phyloP scores from a whole-genome alignment of 106 monocot genomes.

The Dendrobium catenatum region DNA sequence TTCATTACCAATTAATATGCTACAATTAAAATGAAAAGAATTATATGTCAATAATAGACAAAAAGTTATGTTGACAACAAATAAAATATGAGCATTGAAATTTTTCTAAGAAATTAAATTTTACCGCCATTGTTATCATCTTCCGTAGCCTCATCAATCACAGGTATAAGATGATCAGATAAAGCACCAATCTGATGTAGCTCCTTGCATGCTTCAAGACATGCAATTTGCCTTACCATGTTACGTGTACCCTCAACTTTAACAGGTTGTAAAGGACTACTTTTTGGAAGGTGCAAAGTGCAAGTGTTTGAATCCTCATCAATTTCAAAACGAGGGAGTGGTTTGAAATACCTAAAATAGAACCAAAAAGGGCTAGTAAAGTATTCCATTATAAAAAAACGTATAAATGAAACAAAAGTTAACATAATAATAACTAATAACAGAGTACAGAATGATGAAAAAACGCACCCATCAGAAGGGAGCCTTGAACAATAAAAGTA shows the following conservation, averaged over 20 bases:
- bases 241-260: conserved; percentile 20
- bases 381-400: not conserved
- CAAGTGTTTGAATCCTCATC: conserved; percentile 27
- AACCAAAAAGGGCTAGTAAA: not conserved
- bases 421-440: not conserved
- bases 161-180: conserved; percentile 49
- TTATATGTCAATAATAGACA: not conserved
- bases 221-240: conserved; percentile 34
- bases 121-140: conserved; percentile 27
- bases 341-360: conserved; percentile 41
- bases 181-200: conserved; percentile 52
- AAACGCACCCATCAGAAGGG: conserved; percentile 51
- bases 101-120: not conserved
- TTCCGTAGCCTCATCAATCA: conserved; percentile 19
- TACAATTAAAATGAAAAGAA: not conserved
- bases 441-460: not conserved
- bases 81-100: not conserved
- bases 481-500: conserved; percentile 58
- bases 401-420: not conserved
- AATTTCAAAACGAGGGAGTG: conserved; percentile 44
- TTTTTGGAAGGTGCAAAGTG: conserved; percentile 44
- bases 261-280: conserved; percentile 29
- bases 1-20: not conserved
- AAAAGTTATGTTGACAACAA: not conserved
- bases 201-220: conserved; percentile 52